Percentiles rank a stretch among this genome's conserved stretches.
Evolutionary conservation across 345 rosid species (phyloP).

Genomic region (Schrenkiella parvula): DNA sequence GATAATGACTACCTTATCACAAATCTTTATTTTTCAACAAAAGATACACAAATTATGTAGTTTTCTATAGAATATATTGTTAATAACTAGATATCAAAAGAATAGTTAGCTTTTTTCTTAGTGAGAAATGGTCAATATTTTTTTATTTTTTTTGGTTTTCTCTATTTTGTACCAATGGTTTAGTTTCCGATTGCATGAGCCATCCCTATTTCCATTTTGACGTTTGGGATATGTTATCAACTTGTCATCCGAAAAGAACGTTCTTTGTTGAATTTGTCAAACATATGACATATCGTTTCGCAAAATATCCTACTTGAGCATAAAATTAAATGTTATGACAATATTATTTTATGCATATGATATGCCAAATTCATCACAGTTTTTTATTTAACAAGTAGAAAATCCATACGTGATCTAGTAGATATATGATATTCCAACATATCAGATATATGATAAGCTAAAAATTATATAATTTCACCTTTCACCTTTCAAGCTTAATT

Average conservation of each 20-base stretch:
- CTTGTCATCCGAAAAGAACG: background rate
- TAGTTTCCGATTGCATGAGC: background rate
- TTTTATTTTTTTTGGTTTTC: background rate
- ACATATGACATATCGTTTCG: background rate
- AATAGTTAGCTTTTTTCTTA: background rate
- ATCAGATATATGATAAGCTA: background rate
- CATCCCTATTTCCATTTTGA: conserved; percentile 5
- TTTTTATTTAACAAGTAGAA: background rate
- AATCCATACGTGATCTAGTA: background rate
- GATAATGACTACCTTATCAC: background rate
- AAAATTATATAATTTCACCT: background rate
- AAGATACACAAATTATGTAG: background rate
- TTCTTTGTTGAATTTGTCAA: conserved; percentile 21
- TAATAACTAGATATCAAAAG: background rate
- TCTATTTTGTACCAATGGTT: background rate
- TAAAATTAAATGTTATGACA: background rate
- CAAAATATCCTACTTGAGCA: background rate
- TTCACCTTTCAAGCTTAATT: no score
- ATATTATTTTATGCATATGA: background rate
- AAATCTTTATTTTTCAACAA: background rate
- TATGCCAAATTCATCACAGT: background rate
- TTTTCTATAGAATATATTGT: background rate
- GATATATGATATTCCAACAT: background rate
- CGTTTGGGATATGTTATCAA: conserved; percentile 2
- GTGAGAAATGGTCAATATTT: background rate